Evolutionary conservation across 1,284 basidiomycete genomes (phyloP).

Genomic region (Veloporphyrellus conicus): DNA sequence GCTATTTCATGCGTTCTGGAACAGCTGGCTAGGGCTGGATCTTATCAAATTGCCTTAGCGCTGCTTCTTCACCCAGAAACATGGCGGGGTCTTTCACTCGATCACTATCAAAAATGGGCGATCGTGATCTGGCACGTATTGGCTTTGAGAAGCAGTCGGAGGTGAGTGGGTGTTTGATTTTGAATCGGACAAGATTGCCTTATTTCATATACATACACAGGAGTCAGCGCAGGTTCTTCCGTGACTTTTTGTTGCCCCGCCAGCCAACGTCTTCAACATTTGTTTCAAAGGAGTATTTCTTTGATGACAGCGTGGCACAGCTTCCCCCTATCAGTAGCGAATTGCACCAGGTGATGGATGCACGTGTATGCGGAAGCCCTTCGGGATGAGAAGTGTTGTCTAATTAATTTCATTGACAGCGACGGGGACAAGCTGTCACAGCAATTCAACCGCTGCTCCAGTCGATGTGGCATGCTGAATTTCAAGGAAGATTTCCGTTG

Average conservation of each 20-base stretch:
- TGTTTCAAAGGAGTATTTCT: constrained; percentile 50
- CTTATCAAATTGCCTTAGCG: constrained; percentile 57
- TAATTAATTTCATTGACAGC: constrained; percentile 27
- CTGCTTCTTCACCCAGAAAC: constrained; percentile 62
- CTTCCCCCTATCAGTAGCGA: constrained; percentile 57
- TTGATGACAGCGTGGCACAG: constrained; percentile 30
- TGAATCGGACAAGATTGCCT: constrained; percentile 5
- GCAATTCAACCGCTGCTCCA: constrained; percentile 63
- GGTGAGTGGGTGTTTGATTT: constrained; percentile 41
- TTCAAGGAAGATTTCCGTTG: constrained; percentile 59
- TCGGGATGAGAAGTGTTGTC: constrained; percentile 1
- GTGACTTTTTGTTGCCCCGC: constrained; percentile 59
- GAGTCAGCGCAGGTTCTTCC: constrained; percentile 60
- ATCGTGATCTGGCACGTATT: constrained; percentile 73
- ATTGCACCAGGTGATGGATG: constrained; percentile 58
- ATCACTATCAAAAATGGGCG: constrained; percentile 67
- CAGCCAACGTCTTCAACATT: constrained; percentile 50
- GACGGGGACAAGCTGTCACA: constrained; percentile 55
- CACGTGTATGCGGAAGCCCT: constrained; percentile 45
- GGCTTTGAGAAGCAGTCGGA: constrained; percentile 59
- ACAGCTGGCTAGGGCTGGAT: constrained; percentile 66
- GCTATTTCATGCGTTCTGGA: constrained; percentile 17
- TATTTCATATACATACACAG: constrained; percentile 30
- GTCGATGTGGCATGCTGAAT: constrained; percentile 75
- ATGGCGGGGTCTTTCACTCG: constrained; percentile 61